Base-by-base conservation (phyloP, 139 green algal genomes). In the Picocystis salinarum region DNA sequence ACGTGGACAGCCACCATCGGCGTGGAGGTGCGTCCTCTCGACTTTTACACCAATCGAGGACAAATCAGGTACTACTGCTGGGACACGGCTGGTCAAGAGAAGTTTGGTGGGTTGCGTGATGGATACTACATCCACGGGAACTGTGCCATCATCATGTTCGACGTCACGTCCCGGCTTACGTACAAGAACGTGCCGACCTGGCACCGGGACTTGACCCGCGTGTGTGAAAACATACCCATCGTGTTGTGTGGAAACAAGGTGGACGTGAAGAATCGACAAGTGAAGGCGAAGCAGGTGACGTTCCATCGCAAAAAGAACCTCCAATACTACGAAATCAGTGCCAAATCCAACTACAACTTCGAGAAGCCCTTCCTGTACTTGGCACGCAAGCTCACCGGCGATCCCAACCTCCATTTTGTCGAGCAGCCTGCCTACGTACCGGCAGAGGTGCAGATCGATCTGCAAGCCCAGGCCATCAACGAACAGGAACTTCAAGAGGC, bases 61-160 rank as follows among this genome's bases (percentile, higher is more conserved):
- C 81, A 82, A 56, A 80, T 99, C 36, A 62, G 85, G 25, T 99
- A 96, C 76, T 94, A 92, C 65, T 97, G 88, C 78, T 99, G 87
- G 87, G 89, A 99, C 63, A 99, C 89, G 19, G 87, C 89, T n/a
- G 87, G 89, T 18, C 83, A 74, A 34, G 64, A 74, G 27, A 72
- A 72, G 73, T 99, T 99, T 62, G 89, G 89, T 30, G 87, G 89
- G 9, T 74, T 99, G 52, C 80, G 87, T 23, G 89, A 99, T 60
- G 89, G 89, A 5, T 99, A 97, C 61, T 94, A 92, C 67, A 99
- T 99, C 46, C 80, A 96, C 60, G 82, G 84, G 6, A 82, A 99
- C 64, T 97, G 89, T 62, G 89, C 88, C 13, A 96, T 99, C 75
- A 99, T 99, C 70, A 96, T 99, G 88, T 99, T 99, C 70, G 89